A percentile compares a stretch with the other conserved stretches of the same genome.
Conservation (phyloP, 2,329 filamentous ascomycete genomes). For the Berkeleyomyces basicola region DNA sequence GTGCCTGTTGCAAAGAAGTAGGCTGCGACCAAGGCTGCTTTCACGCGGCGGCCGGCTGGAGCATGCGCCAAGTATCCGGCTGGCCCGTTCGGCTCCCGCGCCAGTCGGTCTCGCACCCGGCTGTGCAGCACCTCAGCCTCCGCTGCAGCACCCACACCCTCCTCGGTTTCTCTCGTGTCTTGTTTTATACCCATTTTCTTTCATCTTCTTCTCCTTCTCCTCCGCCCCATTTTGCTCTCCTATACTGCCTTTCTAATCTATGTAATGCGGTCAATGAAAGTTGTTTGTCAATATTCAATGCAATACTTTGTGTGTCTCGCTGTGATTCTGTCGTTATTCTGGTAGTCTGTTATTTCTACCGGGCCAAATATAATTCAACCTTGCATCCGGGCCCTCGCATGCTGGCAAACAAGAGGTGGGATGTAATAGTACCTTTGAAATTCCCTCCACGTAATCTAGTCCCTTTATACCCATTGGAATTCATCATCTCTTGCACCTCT, state of each 20-base stretch:
- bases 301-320: neutral
- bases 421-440: too few species aligned
- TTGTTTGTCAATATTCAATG: neutral
- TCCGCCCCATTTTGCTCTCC: neutral
- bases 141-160: neutral
- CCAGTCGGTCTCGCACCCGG: too few species aligned
- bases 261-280: conserved; percentile 5
- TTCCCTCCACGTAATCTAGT: too few species aligned
- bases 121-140: neutral
- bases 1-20: conserved; percentile 37
- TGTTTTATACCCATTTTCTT: neutral
- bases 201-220: neutral
- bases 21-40: conserved; percentile 3
- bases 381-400: too few species aligned
- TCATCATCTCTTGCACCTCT: neutral
- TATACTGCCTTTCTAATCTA: neutral
- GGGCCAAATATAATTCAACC: neutral
- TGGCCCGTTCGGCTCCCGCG: too few species aligned
- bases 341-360: neutral
- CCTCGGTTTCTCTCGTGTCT: neutral
- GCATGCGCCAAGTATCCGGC: too few species aligned
- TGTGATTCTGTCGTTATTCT: conserved; percentile 1
- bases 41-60: neutral
- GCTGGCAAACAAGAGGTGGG: neutral
- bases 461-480: too few species aligned